These are phyloP conservation scores for Pseudopyrenochaeta lycopersici DNA, from an alignment of 2,329 filamentous ascomycete genomes.

Conservation along the genomic window DNA sequence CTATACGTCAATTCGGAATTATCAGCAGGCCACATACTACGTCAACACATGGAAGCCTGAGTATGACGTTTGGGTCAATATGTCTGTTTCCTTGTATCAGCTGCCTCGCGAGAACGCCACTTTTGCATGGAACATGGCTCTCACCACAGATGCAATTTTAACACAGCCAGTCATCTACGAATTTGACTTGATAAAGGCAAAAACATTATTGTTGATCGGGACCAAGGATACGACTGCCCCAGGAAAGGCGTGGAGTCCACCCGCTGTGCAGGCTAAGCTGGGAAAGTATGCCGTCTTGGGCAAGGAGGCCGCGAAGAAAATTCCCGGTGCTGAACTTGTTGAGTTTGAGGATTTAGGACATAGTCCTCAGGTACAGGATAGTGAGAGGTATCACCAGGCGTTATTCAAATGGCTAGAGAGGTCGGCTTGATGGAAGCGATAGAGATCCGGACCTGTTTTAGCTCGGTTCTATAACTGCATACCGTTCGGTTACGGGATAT, in stretches of 20 bases:
- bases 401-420: conserved; percentile 56
- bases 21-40: conserved; percentile 41
- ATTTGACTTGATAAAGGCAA: conserved; percentile 56
- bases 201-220: conserved; percentile 61
- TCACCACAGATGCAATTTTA: conserved; percentile 64
- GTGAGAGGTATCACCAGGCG: conserved; percentile 57
- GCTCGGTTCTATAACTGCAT: too few species aligned
- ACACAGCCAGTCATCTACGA: conserved; percentile 63
- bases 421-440: not conserved
- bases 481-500: too few species aligned
- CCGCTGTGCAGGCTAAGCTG: conserved; percentile 41
- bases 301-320: conserved; percentile 54
- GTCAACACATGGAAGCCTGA: conserved; percentile 55
- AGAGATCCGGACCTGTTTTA: not conserved
- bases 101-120: conserved; percentile 51
- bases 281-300: conserved; percentile 63
- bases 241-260: conserved; percentile 59
- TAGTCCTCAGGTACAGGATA: conserved; percentile 63
- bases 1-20: conserved; percentile 35
- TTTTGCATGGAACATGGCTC: conserved; percentile 60
- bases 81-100: conserved; percentile 63
- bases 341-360: conserved; percentile 62
- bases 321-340: conserved; percentile 56
- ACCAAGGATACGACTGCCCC: conserved; percentile 65
- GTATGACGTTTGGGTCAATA: conserved; percentile 65